Conservation (phyloP, 73 alveolate genomes). For the Stentor roeselii region DNA sequence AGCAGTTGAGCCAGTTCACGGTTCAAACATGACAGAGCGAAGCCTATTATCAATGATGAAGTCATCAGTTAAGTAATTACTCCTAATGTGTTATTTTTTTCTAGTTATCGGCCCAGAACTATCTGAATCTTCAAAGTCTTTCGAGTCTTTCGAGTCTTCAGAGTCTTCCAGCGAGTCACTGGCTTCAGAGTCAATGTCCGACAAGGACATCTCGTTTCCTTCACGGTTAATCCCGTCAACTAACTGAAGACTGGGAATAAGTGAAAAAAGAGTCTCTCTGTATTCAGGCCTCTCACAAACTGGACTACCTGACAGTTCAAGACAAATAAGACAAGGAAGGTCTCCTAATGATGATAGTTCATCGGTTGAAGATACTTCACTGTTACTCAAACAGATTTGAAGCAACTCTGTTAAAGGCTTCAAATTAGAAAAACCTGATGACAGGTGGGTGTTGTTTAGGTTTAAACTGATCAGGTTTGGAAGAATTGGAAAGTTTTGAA, state of each 20-base stretch:
- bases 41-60: too few relatives aligned
- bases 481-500: constrained; percentile 38
- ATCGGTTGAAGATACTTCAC: constrained; percentile 21
- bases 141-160: too few relatives aligned
- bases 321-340: constrained; percentile 33
- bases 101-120: too few relatives aligned
- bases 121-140: too few relatives aligned
- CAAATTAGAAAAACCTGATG: constrained; percentile 22
- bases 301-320: constrained; percentile 34
- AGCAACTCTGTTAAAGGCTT: constrained; percentile 24
- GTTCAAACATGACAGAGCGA: too few relatives aligned
- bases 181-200: background rate
- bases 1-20: background rate
- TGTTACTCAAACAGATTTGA: constrained; percentile 32
- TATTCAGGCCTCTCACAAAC: constrained; percentile 27
- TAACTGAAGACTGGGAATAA: constrained; percentile 29
- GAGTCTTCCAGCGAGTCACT: too few relatives aligned
- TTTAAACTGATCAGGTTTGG: constrained; percentile 34
- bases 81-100: too few relatives aligned
- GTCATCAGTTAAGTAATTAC: too few relatives aligned
- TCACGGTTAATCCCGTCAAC: constrained; percentile 33
- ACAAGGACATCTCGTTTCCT: constrained; percentile 27
- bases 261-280: constrained; percentile 27
- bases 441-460: constrained; percentile 30
- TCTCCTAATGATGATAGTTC: constrained; percentile 24